Evolutionary conservation across 176 grass and related monocot species (phyloP).

Genomic region (Bothriochloa decipiens): DNA sequence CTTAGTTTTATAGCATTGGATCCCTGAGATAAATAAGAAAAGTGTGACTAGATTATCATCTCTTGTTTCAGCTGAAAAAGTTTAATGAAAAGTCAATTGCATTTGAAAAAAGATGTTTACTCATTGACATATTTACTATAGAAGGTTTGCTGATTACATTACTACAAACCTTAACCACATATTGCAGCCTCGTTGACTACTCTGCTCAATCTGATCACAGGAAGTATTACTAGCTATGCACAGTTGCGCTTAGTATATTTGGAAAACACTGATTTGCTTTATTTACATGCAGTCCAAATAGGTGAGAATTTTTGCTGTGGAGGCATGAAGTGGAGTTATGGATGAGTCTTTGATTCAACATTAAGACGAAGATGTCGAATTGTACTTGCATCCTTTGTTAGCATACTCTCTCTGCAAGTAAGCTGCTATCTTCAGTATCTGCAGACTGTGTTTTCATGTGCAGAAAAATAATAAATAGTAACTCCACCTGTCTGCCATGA

Average conservation of each 20-base stretch:
- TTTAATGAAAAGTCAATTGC: background rate
- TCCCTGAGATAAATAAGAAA: background rate
- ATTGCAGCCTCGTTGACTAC: background rate
- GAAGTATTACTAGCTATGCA: background rate
- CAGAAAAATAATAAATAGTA: too few relatives aligned
- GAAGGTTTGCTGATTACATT: background rate
- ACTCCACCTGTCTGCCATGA: too few relatives aligned
- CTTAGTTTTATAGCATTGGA: background rate
- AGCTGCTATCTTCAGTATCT: background rate
- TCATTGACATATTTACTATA: background rate
- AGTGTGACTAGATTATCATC: background rate
- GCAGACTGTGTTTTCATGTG: too few relatives aligned
- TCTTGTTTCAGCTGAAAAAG: background rate
- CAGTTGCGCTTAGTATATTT: background rate
- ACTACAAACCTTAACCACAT: background rate
- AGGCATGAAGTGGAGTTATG: conserved; percentile 4
- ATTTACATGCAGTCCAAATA: background rate
- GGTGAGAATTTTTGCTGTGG: background rate
- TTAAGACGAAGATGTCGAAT: background rate
- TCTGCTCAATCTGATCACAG: background rate
- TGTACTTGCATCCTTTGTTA: background rate
- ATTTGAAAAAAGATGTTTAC: background rate
- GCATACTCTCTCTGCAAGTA: background rate
- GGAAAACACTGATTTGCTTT: background rate
- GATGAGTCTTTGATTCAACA: background rate